phyloP scores from a whole-genome alignment of 208 protist species.

The Acanthamoeba castellanii region DNA sequence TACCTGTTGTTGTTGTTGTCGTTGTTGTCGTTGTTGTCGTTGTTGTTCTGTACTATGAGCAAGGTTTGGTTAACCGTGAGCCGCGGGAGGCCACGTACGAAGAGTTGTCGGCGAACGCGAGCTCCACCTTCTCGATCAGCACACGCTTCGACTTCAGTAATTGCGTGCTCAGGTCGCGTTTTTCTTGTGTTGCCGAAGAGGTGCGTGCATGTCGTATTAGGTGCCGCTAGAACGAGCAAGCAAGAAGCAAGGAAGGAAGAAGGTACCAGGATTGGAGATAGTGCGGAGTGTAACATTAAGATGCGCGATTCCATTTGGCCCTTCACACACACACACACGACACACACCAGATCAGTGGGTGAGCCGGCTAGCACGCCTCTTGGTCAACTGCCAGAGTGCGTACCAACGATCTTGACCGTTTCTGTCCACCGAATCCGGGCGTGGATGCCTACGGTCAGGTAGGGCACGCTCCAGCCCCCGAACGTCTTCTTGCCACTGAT shows the following conservation, averaged over 20 bases:
- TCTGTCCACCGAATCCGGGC: conserved; percentile 18
- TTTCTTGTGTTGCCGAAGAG: not conserved
- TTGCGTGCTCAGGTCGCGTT: conserved; percentile 46
- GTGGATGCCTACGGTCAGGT: conserved; percentile 12
- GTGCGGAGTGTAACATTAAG: conserved; percentile 20
- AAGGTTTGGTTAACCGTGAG: not conserved
- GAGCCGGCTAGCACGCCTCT: not conserved
- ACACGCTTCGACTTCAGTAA: not conserved
- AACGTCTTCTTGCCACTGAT: not conserved
- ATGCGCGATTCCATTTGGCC: conserved; percentile 32
- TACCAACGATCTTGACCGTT: conserved; percentile 50
- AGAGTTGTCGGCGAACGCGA: not conserved
- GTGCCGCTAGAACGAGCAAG: not conserved
- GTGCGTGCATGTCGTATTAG: not conserved
- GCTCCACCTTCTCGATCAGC: conserved; percentile 32
- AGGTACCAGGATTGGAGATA: conserved; percentile 28
- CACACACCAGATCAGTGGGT: not conserved
- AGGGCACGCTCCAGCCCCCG: not conserved
- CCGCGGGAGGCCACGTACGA: not conserved
- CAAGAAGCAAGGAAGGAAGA: not conserved
- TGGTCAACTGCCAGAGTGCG: not conserved
- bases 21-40: not conserved
- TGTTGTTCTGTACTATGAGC: not conserved
- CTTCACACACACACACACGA: not conserved
- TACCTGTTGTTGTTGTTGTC: not conserved